Conservation (phyloP, 768 basidiomycete genomes). For the Psilocybe cyanescens region DNA sequence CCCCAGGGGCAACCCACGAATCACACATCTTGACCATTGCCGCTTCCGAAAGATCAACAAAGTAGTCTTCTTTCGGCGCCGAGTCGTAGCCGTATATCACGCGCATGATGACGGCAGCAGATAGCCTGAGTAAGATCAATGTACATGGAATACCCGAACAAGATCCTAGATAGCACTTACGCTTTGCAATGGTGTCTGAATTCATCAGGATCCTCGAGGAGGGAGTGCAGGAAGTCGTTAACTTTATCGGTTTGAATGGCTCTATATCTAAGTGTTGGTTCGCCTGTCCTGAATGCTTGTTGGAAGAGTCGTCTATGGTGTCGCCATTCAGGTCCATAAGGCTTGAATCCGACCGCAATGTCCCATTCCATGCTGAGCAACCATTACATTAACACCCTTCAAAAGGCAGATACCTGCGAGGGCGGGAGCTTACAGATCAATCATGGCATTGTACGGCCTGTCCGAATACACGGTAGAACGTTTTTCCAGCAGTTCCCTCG, state of each 20-base stretch:
- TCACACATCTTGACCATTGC: slow-evolving; percentile 19
- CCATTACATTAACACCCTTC: not conserved
- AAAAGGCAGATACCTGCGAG: not conserved
- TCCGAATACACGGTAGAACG: slow-evolving; percentile 28
- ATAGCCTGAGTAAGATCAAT: slow-evolving; percentile 25
- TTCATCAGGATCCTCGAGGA: slow-evolving; percentile 24
- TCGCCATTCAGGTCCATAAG: slow-evolving; percentile 10
- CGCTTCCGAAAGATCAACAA: slow-evolving; percentile 23
- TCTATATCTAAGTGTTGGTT: not conserved
- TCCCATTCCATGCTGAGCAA: slow-evolving; percentile 14
- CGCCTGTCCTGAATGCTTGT: slow-evolving; percentile 2
- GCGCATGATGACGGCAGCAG: slow-evolving; percentile 36
- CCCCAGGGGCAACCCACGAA: slow-evolving; percentile 23
- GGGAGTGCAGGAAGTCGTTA: slow-evolving; percentile 31
- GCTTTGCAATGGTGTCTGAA: slow-evolving; percentile 17
- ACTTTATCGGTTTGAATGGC: slow-evolving; percentile 13
- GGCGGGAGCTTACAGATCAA: slow-evolving; percentile 22
- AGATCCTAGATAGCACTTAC: slow-evolving; percentile 1
- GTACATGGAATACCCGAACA: not conserved
- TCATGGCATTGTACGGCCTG: slow-evolving; percentile 21
- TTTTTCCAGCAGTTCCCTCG: slow-evolving; percentile 29
- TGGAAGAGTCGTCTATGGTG: slow-evolving; percentile 11
- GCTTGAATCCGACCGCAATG: slow-evolving; percentile 7
- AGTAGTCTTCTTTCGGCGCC: slow-evolving; percentile 23
- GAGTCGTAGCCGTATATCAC: slow-evolving; percentile 38